Evolutionary conservation across 2,329 filamentous ascomycete genomes (phyloP), one percentile per base, ranked within the genome.

Genomic region (Fusarium armeniacum): DNA sequence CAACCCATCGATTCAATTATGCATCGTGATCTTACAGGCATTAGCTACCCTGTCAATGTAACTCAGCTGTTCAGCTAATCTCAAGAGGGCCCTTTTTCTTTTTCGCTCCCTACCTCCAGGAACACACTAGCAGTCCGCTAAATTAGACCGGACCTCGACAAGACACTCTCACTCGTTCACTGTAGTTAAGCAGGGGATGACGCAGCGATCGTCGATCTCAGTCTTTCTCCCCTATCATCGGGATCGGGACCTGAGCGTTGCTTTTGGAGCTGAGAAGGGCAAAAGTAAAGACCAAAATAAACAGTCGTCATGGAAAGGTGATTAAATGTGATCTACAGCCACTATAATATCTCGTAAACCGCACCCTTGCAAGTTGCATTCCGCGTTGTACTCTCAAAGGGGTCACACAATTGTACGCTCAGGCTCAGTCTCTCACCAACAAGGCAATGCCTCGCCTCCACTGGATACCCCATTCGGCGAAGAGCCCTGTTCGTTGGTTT

Each of bases 201-300:
- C 57, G 57, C 41, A 46, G 18, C 32, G 41, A 60, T 57, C 51
- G 43, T 52, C 57, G 57, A 60, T 60, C 33, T 18, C 18, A 20
- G 35, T 28, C 1, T 12, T 18, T 47, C 11, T 41, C 57, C 35
- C 51, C 57, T 57, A 44, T 46, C 33, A 28, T 56, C 26, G 50
- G 41, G 51, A 60, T 60, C 57, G 57, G 49, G 57, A 36, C 57
- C 51, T 60, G 57, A 60, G 50, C 51, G 51, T 26, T 56, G 50
- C 33, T 38, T 24, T n/a, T 40, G 16, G 22, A 43, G 18, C n/a
- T 52, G 22, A 40, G 24, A 52, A 52, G 12, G 18, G 47, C n/a
- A 22, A 41, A 15, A 30, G 0, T 9, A 28, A 16, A 36, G 33
- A 24, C 35, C 18, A 52, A 40, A 52, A 7, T 32, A 7, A 41